A percentile compares a stretch with the other conserved stretches of the same genome.
Conservation (phyloP, 148 eudicot species). For the Vaccinium corymbosum region DNA sequence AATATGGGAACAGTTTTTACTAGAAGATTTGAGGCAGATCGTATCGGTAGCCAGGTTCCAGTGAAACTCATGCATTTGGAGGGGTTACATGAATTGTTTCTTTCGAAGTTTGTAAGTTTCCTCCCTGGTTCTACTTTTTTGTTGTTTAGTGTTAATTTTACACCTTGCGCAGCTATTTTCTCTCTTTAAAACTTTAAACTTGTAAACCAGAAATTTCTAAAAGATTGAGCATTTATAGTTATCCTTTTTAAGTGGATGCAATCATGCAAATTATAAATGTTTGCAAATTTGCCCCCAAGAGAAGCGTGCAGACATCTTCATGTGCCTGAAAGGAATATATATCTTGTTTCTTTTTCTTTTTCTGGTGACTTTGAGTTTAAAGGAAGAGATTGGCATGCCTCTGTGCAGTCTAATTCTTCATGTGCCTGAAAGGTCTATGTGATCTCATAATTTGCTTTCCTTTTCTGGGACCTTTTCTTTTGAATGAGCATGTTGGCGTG, state of each 20-base stretch:
- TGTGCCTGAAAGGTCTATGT: not conserved
- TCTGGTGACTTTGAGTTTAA: not conserved
- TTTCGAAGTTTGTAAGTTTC: conserved; percentile 87
- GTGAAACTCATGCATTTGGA: conserved; percentile 97
- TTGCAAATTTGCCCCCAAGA: not conserved
- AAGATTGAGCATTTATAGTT: not conserved
- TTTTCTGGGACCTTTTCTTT: not conserved
- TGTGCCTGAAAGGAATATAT: not conserved
- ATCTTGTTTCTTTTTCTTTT: conserved; percentile 10
- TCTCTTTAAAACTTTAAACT: not conserved
- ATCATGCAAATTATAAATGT: not conserved
- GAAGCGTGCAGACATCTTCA: not conserved
- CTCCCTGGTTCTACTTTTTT: not conserved
- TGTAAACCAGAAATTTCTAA: not conserved
- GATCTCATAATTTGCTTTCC: conserved; percentile 7
- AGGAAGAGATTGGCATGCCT: conserved; percentile 1
- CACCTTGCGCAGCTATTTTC: not conserved
- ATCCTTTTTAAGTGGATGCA: not conserved
- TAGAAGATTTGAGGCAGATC: conserved; percentile 95
- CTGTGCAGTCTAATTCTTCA: not conserved
- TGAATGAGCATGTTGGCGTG: not conserved
- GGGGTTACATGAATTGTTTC: conserved; percentile 86
- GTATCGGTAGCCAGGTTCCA: conserved; percentile 91
- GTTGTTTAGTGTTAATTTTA: not conserved
- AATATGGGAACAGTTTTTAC: conserved; percentile 94